Conservation (phyloP, 2,329 filamentous ascomycete species). For the Diatrype stigma region DNA sequence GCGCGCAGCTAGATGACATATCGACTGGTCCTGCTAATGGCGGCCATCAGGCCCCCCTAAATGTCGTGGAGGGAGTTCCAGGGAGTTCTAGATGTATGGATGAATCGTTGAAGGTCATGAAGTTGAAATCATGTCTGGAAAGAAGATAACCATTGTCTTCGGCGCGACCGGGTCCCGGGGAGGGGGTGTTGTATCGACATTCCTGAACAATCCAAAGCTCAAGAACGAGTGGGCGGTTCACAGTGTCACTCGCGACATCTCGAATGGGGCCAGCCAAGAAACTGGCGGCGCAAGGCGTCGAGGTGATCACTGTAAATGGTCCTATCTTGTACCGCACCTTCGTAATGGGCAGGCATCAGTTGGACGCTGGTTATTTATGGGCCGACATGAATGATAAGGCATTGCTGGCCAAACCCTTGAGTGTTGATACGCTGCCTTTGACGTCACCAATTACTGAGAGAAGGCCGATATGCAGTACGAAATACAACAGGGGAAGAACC, state of each 20-base stretch:
- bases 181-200: slow-evolving; percentile 45
- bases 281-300: slow-evolving; percentile 41
- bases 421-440: slow-evolving; percentile 46
- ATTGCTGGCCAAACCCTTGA: slow-evolving; percentile 40
- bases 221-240: slow-evolving; percentile 46
- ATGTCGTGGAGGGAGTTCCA: no score
- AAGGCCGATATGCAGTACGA: slow-evolving; percentile 35
- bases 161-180: slow-evolving; percentile 59
- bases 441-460: slow-evolving; percentile 50
- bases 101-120: no score
- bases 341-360: no score
- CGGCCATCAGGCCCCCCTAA: no score
- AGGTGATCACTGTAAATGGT: slow-evolving; percentile 41
- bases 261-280: slow-evolving; percentile 37
- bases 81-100: no score
- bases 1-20: no score
- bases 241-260: slow-evolving; percentile 47
- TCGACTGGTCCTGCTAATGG: no score
- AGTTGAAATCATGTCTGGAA: slow-evolving; percentile 13
- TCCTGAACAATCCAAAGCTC: slow-evolving; percentile 33
- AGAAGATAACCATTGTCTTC: slow-evolving; percentile 49
- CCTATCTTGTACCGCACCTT: no score
- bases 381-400: slow-evolving; percentile 47
- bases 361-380: no score
- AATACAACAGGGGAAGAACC: slow-evolving; percentile 42